Base-by-base conservation (phyloP, 805 yeast species). In the Zygotorulaspora florentina region DNA sequence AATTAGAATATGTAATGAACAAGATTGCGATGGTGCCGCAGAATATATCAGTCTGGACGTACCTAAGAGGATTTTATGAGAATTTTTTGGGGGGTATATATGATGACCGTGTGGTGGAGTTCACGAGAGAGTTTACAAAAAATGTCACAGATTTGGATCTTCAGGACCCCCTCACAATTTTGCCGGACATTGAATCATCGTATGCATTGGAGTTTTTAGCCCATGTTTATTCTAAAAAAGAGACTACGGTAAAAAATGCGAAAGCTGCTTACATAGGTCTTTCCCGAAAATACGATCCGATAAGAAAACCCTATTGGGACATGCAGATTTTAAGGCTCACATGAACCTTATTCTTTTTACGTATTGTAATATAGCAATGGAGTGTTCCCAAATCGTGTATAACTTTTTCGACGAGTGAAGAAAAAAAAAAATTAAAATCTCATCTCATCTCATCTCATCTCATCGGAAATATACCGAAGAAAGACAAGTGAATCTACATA, bases 1-100 rank as follows among this genome's bases (percentile, higher is more conserved):
- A 90, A 57, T 57, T 83, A 2, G 71, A 68, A 3, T 87, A 66
- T 57, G 74, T 77, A 2, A 71, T 69, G 53, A 58, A 52, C 1
- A 63, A 71, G 46, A 85, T 91, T 16, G 68, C 52, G 2, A 30
- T 65, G 28, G 81, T 88, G 1, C 95, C 96, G 0, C 87, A 85
- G 37, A 91, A 93, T 61, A 81, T 85, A 37, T 81, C 95, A 6
- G 69, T 85, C 0, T 91, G 98, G 99, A 83, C 84, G 56, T 93
- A 91, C 60, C 63, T 89, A 13, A 59, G 64, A 7, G 96, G 91
- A 1, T 54, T 87, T 0, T 72, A 74, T 55, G 65, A 67, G 12
- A 45, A 52, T 27, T 52, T 57, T 38, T 37, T 43, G n/a, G 34
- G 48, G 20, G 44, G 51, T 3, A 51, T 55, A 35, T 64, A 66